Base-by-base conservation (phyloP, 768 basidiomycete species). In the Mycena indigotica region DNA sequence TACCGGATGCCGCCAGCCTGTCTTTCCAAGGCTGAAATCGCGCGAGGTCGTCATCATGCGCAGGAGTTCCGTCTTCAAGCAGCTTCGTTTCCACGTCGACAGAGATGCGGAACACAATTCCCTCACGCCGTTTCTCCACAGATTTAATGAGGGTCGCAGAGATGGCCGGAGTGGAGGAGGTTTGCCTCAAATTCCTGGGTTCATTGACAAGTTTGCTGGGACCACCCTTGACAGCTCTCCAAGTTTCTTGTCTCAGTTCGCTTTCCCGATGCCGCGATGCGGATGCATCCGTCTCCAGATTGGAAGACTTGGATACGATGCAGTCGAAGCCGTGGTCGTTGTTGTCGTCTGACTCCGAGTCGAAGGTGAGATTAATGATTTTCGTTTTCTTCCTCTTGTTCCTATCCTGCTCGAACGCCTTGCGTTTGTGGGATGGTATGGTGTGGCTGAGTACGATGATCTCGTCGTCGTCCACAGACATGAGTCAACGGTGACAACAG, bases 21-120 rank as follows among this genome's bases (percentile, higher is more conserved):
- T 29, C 19, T 25, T 32, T 56, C 55, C 55, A 56, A 15, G 55
- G 55, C 40, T 50, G 28, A 19, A 56, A 56, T 5, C 55, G 55
- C 21, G 44, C 55, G 10, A 56, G 44, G 25, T 56, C 55, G 45
- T 56, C 55, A n/a, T 30, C 28, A 28, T 56, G 46, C 23, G 55
- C 55, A 17, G 48, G 48, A 3, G 55, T 48, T 2, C 55, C 55
- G 26, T 56, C 55, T 28, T 50, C 55, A 13, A 56, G 35, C 17
- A 39, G 28, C n/a, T 32, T 50, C 3, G 44, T 56, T 26, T 16
- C 55, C 15, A 45, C 38, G 48, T 56, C 32, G 16, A 56, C 46
- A 25, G 29, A 25, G 1, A 56, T 21, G 28, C 45, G 46, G 55
- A 56, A 56, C 5, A 56, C 48, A 16, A 56, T 56, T 5, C 55